Conservation (phyloP, 441 rosid genomes). For the Omphalea diandra region DNA sequence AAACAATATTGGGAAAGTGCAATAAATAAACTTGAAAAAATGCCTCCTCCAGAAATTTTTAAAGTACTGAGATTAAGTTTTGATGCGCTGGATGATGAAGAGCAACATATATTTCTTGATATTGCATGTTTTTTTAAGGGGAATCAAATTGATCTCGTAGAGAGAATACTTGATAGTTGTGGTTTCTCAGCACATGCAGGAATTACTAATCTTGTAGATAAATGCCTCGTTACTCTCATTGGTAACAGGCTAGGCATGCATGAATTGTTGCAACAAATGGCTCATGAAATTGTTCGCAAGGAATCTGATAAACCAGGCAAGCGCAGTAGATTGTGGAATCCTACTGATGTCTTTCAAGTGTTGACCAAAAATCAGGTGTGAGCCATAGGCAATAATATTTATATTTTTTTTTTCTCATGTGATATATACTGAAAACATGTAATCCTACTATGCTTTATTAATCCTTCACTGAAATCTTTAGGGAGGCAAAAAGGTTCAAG, state of each 20-base stretch:
- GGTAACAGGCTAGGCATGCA: slow-evolving; percentile 5
- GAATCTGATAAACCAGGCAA: not conserved
- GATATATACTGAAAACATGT: too few species aligned
- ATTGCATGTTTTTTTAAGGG: not conserved
- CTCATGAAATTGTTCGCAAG: slow-evolving; percentile 7
- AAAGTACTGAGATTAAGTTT: slow-evolving; percentile 1
- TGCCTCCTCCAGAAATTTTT: not conserved
- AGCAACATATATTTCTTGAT: not conserved
- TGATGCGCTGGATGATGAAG: slow-evolving; percentile 3
- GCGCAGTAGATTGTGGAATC: not conserved
- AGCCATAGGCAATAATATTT: not conserved
- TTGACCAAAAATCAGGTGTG: not conserved
- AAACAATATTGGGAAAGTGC: not conserved
- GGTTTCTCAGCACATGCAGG: not conserved
- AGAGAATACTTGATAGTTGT: slow-evolving; percentile 4
- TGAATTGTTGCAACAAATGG: slow-evolving; percentile 4
- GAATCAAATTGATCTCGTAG: not conserved
- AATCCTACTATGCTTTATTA: not conserved
- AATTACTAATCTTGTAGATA: not conserved
- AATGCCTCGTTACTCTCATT: not conserved
- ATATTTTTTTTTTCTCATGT: too few species aligned
- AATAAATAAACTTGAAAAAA: not conserved
- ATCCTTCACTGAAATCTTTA: not conserved
- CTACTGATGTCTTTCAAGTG: too few species aligned
- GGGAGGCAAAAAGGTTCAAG: not conserved